Percentiles rank a stretch among this genome's conserved stretches.
phyloP scores from a whole-genome alignment of 1,284 basidiomycete genomes.

The Phlebopus sp. region DNA sequence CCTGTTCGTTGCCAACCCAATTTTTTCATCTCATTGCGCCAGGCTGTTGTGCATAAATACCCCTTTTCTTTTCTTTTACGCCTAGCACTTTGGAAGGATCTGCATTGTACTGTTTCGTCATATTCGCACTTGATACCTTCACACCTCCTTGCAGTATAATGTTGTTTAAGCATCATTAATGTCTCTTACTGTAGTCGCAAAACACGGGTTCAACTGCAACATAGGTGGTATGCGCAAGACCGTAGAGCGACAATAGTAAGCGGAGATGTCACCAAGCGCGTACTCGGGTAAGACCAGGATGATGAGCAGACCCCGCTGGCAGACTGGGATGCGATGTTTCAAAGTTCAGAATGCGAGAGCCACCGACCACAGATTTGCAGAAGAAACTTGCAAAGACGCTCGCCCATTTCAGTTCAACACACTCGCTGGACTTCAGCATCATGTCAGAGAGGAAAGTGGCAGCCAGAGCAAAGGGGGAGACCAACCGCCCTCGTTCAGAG shows the following conservation, averaged over 20 bases:
- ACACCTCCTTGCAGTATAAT: constrained; percentile 25
- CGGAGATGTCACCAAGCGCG: neutral
- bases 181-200: constrained; percentile 20
- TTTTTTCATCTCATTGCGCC: constrained; percentile 6
- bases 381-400: constrained; percentile 14
- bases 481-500: constrained; percentile 16
- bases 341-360: constrained; percentile 6
- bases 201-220: neutral
- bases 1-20: constrained; percentile 7
- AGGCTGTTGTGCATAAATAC: constrained; percentile 25
- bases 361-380: constrained; percentile 13
- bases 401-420: constrained; percentile 28
- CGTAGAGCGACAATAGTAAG: neutral
- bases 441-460: constrained; percentile 30
- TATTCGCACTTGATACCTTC: constrained; percentile 22
- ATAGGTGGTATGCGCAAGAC: neutral
- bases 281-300: constrained; percentile 1
- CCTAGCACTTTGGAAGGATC: constrained; percentile 22
- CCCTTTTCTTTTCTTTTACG: constrained; percentile 14
- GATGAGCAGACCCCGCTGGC: neutral
- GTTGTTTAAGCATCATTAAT: constrained; percentile 35
- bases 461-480: constrained; percentile 22
- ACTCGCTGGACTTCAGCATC: constrained; percentile 11
- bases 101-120: constrained; percentile 31
- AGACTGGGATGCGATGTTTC: neutral